Base-by-base conservation (phyloP, 345 rosid species). In the Eutrema japonicum region DNA sequence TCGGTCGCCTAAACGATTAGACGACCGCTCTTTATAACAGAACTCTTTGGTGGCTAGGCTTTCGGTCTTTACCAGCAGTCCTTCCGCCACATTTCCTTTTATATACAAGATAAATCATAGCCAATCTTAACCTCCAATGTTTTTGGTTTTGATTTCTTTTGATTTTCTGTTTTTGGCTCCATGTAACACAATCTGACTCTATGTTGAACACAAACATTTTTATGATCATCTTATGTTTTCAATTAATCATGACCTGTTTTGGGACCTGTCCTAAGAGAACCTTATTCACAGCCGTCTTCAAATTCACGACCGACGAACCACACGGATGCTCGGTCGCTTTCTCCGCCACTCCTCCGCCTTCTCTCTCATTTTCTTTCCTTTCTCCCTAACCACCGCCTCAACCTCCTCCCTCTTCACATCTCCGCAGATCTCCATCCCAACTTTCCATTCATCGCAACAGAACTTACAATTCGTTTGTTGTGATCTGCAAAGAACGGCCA, bases 401-500 rank as follows among this genome's bases (percentile, higher is more conserved):
- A 83, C 79, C 60, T 79, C 79, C 7, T 73, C 82, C 56, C 89
- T 80, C 48, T 78, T 87, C 26, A 85, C 87, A 35, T 85, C 56
- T 37, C 51, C 77, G 18, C 83, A 71, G 3, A 87, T 83, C 77
- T 85, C 86, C 84, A 79, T 73, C 36, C 91, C 91, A 2, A 83
- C 66, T 12, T 81, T 86, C 91, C 85, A 85, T 22, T 87, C 80
- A 0, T 6, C 74, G 40, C 85, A 68, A 18, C 64, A 42, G 63
- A 58, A 87, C 54, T 84, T 35, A 47, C 89, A 85, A 59, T 87
- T 87, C 0, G 81, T 87, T 37, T 71, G 89, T 45, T 87, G 89
- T 56, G 18, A 18, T 87, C 87, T 0, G 89, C 86, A 10, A 87
- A 87, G 55, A 87, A 85, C 0, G 89, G 86, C 87, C 89, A 87